Evolutionary conservation across 208 protist genomes (phyloP).

Genomic region (Endotrypanum monterogeii): DNA sequence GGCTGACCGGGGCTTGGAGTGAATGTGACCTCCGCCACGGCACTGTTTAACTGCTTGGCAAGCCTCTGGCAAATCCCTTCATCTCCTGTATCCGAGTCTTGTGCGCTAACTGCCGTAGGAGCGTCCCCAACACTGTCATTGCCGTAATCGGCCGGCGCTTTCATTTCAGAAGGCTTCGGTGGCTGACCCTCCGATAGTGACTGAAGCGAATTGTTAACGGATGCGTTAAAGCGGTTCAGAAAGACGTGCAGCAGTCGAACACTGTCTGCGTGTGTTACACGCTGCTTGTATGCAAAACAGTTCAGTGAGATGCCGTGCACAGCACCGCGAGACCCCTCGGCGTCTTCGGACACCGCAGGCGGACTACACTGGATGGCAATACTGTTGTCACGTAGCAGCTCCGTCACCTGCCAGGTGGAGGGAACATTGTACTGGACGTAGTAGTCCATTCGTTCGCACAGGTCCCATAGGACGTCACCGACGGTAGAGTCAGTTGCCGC

Average conservation of each 20-base stretch:
- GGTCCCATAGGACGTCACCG: conserved; percentile 67
- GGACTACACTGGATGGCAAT: conserved; percentile 78
- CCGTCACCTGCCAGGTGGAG: conserved; percentile 60
- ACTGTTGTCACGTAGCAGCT: conserved; percentile 72
- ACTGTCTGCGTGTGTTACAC: conserved; percentile 59
- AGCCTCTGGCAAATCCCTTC: conserved; percentile 42
- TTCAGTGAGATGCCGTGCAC: conserved; percentile 82
- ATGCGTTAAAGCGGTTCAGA: conserved; percentile 79
- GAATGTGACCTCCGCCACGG: conserved; percentile 78
- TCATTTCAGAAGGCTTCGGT: conserved; percentile 6
- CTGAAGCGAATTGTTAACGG: conserved; percentile 71
- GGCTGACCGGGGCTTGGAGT: conserved; percentile 52
- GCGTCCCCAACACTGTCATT: neutral
- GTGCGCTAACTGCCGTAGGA: conserved; percentile 4
- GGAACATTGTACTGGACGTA: conserved; percentile 83
- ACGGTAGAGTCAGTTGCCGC: conserved; percentile 32
- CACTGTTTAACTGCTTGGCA: conserved; percentile 55
- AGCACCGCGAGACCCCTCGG: conserved; percentile 11
- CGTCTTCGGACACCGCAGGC: conserved; percentile 13
- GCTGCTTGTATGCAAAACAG: conserved; percentile 81
- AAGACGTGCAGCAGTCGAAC: conserved; percentile 69
- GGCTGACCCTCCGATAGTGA: conserved; percentile 36
- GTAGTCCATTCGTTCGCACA: conserved; percentile 83
- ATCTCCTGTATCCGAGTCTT: conserved; percentile 6
- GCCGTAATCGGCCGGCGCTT: neutral